Evolutionary conservation across 2,329 filamentous ascomycete genomes (phyloP).

Genomic region (Trichoderma asperellum): DNA sequence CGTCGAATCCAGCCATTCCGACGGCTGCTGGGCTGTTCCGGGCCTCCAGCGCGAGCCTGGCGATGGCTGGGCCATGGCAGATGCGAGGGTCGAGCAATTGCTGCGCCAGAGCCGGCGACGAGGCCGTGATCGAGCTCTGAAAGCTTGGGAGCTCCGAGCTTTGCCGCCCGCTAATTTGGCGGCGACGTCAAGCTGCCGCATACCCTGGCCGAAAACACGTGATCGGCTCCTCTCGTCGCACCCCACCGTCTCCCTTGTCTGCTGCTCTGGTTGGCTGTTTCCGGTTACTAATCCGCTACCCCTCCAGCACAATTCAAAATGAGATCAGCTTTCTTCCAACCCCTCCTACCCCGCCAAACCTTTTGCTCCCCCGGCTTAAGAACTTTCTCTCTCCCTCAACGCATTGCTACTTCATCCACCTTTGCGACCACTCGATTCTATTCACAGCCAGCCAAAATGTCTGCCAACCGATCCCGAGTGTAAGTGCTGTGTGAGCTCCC

Average conservation of each 20-base stretch:
- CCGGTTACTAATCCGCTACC: constrained; percentile 46
- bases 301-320: constrained; percentile 50
- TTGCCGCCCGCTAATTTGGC: not conserved
- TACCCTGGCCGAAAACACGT: constrained; percentile 36
- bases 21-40: not conserved
- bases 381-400: constrained; percentile 49
- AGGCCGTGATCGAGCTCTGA: constrained; percentile 1
- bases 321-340: constrained; percentile 51
- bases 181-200: constrained; percentile 19
- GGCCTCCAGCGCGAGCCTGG: not conserved
- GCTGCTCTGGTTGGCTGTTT: constrained; percentile 36
- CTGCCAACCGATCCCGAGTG: constrained; percentile 60
- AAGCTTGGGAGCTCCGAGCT: not conserved
- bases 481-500: constrained; percentile 51
- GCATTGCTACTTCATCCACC: constrained; percentile 46
- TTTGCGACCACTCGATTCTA: constrained; percentile 50
- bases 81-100: constrained; percentile 8
- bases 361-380: constrained; percentile 46
- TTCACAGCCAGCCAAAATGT: constrained; percentile 72
- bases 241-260: constrained; percentile 32
- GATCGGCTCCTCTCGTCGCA: constrained; percentile 32
- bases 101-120: not conserved
- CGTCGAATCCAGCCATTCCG: not conserved
- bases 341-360: constrained; percentile 53
- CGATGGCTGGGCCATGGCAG: not conserved